Percentiles rank a stretch among this genome's conserved stretches.
Conservation (phyloP, 2,329 filamentous ascomycete genomes). For the Exophiala viscosa region DNA sequence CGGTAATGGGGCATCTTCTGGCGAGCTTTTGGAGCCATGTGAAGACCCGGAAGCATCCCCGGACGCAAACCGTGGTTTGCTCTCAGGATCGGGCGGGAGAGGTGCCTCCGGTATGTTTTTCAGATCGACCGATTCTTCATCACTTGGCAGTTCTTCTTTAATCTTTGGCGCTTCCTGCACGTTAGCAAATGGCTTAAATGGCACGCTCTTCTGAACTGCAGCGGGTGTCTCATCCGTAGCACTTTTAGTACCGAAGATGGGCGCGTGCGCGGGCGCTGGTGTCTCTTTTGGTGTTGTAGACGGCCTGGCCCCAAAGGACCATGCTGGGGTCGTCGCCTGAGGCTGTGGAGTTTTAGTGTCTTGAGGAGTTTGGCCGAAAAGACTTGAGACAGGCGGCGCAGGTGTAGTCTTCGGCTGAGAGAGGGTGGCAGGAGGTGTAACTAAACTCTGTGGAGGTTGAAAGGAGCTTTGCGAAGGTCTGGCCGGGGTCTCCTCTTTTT, state of each 20-base stretch:
- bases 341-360: conserved; percentile 26
- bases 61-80: conserved; percentile 43
- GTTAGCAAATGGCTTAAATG: conserved; percentile 23
- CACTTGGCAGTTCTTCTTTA: conserved; percentile 35
- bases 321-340: conserved; percentile 32
- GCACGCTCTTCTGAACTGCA: conserved; percentile 32
- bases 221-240: conserved; percentile 29
- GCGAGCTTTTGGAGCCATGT: conserved; percentile 11
- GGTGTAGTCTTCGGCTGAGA: conserved; percentile 28
- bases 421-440: conserved; percentile 28
- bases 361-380: conserved; percentile 35
- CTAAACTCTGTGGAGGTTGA: conserved; percentile 15
- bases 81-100: conserved; percentile 47
- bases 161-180: conserved; percentile 30
- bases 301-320: conserved; percentile 20
- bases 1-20: conserved; percentile 30
- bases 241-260: conserved; percentile 34
- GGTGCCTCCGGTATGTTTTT: conserved; percentile 37
- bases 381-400: conserved; percentile 32
- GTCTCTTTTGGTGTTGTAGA: conserved; percentile 29
- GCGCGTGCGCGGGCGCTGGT: conserved; percentile 30
- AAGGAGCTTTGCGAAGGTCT: conserved; percentile 6
- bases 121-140: conserved; percentile 32
- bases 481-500: conserved; percentile 10
- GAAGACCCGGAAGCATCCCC: conserved; percentile 47